phyloP scores from a whole-genome alignment of 148 eudicot genomes.

The Nepenthes mirabilis region DNA sequence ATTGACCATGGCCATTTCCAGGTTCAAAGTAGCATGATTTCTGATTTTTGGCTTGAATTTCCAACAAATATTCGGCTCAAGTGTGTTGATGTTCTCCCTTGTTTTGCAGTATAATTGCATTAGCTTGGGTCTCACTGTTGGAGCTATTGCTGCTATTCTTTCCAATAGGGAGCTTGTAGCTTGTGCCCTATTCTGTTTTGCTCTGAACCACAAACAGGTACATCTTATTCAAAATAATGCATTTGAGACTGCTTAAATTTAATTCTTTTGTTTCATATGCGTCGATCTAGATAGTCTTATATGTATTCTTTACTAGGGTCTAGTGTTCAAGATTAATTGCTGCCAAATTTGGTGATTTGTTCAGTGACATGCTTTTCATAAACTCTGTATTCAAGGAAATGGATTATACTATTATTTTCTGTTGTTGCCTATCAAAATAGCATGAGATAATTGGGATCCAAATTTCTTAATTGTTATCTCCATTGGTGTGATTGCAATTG shows the following conservation, averaged over 20 bases:
- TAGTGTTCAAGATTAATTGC: too few relatives aligned
- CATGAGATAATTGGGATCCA: too few relatives aligned
- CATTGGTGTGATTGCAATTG: too few relatives aligned
- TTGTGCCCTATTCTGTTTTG: constrained; percentile 56
- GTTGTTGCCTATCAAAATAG: too few relatives aligned
- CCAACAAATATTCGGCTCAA: neutral
- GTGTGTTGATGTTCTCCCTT: neutral
- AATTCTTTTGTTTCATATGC: neutral
- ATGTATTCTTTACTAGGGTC: too few relatives aligned
- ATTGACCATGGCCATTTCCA: constrained; percentile 98
- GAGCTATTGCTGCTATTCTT: constrained; percentile 70
- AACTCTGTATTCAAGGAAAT: too few relatives aligned
- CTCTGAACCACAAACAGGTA: constrained; percentile 95
- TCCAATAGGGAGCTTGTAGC: constrained; percentile 62
- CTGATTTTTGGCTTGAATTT: neutral
- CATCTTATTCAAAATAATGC: neutral
- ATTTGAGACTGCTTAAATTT: neutral
- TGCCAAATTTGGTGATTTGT: too few relatives aligned
- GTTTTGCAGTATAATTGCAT: constrained; percentile 74
- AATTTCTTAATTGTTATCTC: too few relatives aligned
- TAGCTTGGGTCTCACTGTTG: constrained; percentile 83
- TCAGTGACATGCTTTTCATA: too few relatives aligned
- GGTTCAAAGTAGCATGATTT: constrained; percentile 21
- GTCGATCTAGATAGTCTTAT: neutral
- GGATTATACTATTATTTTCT: too few relatives aligned